phyloP scores from a whole-genome alignment of 805 yeast species.

The Schwanniomyces occidentalis region DNA sequence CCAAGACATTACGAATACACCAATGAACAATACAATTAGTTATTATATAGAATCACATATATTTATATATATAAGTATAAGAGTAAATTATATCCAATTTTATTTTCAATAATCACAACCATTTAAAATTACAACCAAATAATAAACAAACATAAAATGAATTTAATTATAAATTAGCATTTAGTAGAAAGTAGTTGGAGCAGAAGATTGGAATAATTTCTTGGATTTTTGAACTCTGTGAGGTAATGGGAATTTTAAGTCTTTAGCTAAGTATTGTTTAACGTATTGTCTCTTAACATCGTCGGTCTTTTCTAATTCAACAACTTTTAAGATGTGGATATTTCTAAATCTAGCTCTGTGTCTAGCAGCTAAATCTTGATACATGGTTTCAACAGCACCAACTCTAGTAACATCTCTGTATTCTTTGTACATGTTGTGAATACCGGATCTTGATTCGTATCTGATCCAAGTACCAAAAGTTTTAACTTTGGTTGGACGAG shows the following conservation, averaged over 20 bases:
- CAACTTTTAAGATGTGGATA: constrained; percentile 99
- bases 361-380: constrained; percentile 99
- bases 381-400: constrained; percentile 97
- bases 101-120: constrained; percentile 7
- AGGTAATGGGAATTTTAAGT: constrained; percentile 99
- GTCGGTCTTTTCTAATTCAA: constrained; percentile 95
- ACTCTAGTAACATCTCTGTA: constrained; percentile 99
- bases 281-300: constrained; percentile 99
- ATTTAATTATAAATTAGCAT: constrained; percentile 14
- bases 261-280: constrained; percentile 93
- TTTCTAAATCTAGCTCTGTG: constrained; percentile 99
- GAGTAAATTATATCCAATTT: constrained; percentile 10
- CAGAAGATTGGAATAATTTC: constrained; percentile 84
- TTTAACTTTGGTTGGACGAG: constrained; percentile 98
- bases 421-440: constrained; percentile 99
- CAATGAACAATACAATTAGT: too few species aligned
- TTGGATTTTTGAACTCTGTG: constrained; percentile 96
- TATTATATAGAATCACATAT: constrained; percentile 8
- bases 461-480: constrained; percentile 99
- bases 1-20: background rate
- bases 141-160: constrained; percentile 7
- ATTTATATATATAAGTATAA: constrained; percentile 9
- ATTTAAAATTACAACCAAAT: constrained; percentile 12
- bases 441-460: constrained; percentile 99
- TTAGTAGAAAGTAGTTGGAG: constrained; percentile 98